Evolutionary conservation across 495 filamentous ascomycete species (phyloP), one percentile per base, ranked within the genome.

Genomic region (Hapsidospora chrysogenum): DNA sequence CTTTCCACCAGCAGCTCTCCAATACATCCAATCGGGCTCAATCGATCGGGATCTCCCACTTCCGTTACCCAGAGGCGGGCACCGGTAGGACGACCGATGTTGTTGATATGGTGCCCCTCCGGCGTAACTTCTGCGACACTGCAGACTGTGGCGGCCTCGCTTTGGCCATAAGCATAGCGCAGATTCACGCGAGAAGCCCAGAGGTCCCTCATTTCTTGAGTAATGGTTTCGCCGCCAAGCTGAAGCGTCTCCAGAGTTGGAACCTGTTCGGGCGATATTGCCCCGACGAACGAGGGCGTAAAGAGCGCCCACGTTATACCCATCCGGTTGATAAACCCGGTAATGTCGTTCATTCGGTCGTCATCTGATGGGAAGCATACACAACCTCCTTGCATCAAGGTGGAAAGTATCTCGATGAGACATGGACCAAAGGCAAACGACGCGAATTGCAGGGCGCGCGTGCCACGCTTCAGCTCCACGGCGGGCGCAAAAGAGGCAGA

Each of bases 361-460:
- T 38, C 35, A 1, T 57, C 46, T 3, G 60, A 63, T 2, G 64
- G 63, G 16, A 71, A 44, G 37, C 67, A 71, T 14, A 71, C 53
- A 36, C 58, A 64, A 14, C 56, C 65, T 4, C 67, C 67, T n/a
- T 54, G 43, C 7, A 72, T 70, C 1, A 86, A 52, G 0, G 73
- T 73, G 3, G 73, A 70, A 35, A 80, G 66, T 3, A 78, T 71
- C 36, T 84, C 78, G 3, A 68, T 46, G n/a, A 82, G 58, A 30
- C 70, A 71, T 17, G 72, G 64, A 39, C 84, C 80, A 26, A 79
- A 78, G 1, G 72, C 72, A 45, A 72, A 79, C 26, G 72, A 72
- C 3, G 77, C 74, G 35, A 78, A 71, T 39, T 84, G 78, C 42
- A 84, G 60, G 6, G 74, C 64, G 4, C 72, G 54, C 11, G 69